Percentiles rank a stretch among this genome's conserved stretches.
phyloP scores from a whole-genome alignment of 768 basidiomycete genomes.

The Tylopilus subfusipes region DNA sequence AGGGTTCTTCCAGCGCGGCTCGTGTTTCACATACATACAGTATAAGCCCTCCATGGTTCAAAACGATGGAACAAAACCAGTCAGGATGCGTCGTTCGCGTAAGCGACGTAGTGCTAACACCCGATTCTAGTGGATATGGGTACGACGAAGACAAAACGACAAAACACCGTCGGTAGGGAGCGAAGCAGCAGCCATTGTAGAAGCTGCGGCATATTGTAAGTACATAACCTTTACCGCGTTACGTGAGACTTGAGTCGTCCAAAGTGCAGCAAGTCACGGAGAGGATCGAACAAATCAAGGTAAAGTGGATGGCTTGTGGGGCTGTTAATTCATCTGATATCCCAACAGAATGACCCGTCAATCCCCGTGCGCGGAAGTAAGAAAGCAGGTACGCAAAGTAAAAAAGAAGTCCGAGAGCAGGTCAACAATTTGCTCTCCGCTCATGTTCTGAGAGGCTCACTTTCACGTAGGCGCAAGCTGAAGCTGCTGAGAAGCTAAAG shows the following conservation, averaged over 20 bases:
- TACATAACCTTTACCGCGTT: conserved; percentile 1
- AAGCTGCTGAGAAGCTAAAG: conserved; percentile 55
- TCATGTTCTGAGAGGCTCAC: neutral
- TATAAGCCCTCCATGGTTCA: conserved; percentile 76
- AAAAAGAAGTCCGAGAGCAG: conserved; percentile 71
- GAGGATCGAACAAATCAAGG: conserved; percentile 61
- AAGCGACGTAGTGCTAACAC: neutral
- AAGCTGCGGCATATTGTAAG: conserved; percentile 45
- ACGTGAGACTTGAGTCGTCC: neutral
- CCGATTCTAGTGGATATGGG: conserved; percentile 64
- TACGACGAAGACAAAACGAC: conserved; percentile 21
- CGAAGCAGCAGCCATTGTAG: conserved; percentile 36
- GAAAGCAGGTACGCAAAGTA: conserved; percentile 68
- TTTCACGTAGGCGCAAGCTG: conserved; percentile 49
- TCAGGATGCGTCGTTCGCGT: conserved; percentile 31
- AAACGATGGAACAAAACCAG: conserved; percentile 73
- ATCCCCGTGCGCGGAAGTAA: conserved; percentile 69
- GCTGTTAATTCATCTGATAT: neutral
- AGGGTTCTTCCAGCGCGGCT: neutral
- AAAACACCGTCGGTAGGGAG: conserved; percentile 7
- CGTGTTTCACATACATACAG: conserved; percentile 32
- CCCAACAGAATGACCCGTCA: conserved; percentile 53
- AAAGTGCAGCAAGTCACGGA: conserved; percentile 57
- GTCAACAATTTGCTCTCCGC: conserved; percentile 30
- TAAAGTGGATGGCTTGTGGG: conserved; percentile 12